Base-by-base conservation (phyloP, 2,329 filamentous ascomycete species). In the Cadophora malorum region DNA sequence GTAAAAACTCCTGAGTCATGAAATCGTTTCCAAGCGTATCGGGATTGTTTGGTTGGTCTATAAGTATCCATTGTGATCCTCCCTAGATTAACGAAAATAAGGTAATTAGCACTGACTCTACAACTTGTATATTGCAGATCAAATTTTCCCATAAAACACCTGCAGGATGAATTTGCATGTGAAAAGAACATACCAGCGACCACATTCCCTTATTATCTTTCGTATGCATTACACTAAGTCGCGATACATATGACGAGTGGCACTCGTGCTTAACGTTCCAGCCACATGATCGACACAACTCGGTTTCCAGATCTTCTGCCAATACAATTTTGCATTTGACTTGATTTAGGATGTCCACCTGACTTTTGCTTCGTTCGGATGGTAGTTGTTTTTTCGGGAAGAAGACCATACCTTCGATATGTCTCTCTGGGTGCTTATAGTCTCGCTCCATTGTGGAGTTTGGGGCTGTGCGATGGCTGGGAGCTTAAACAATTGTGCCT, bases 1-100 rank as follows among this genome's bases (percentile, higher is more conserved):
- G 64, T 35, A 71, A 65, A 63, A 70, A 71, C 8, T 70, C 49
- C 19, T 71, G 64, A 35, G 66, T 69, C 3, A 70, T 67, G 28
- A 65, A 70, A 55, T 71, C 68, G 19, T 65, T 70, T 4, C 68
- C 66, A 14, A 65, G 64, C 23, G 64, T 52, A 56, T 45, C 38
- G n/a, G 19, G 9, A 59, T 71, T 60, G 38, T 71, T 71, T 50
- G 58, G 63, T 25, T 67, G n/a, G 25, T 71, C 70, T 16, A 64
- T 63, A 28, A 71, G 62, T 12, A 71, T 28, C 63, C 55, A 70
- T 55, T 49, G 19, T 8, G 67, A 68, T 65, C 70, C 68, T 65
- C 70, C 68, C 33, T 55, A 55, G 12, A 19, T n/a, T 4, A 25
- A 4, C 14, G 23, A 33, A 4, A 9, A 69, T 55, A n/a, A 4